A percentile compares a stretch with the other conserved stretches of the same genome.
These are phyloP conservation scores for Phytophthora multivora DNA, from an alignment of 352 stramenopile genomes.

Conservation along the genomic window DNA sequence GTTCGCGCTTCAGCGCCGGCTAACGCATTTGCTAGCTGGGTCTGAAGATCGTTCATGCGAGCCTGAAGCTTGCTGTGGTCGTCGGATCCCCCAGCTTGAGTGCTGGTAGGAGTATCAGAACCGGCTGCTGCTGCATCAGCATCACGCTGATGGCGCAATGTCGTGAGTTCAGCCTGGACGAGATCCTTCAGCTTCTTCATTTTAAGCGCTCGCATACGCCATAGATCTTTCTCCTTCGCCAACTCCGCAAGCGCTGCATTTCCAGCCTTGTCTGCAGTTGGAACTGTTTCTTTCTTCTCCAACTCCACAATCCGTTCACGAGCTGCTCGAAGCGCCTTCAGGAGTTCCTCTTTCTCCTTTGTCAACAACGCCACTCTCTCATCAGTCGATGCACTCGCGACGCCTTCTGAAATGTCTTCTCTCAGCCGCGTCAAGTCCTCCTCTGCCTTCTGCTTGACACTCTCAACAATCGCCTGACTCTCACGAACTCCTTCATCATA, in stretches of 20 bases:
- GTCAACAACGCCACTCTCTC: conserved; percentile 22
- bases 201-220: conserved; percentile 78
- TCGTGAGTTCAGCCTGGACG: conserved; percentile 57
- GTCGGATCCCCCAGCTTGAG: conserved; percentile 8
- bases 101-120: neutral
- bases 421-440: conserved; percentile 40
- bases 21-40: conserved; percentile 40
- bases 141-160: conserved; percentile 40
- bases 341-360: conserved; percentile 37
- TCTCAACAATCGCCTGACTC: conserved; percentile 73
- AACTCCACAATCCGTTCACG: conserved; percentile 26
- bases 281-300: conserved; percentile 18
- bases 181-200: conserved; percentile 88
- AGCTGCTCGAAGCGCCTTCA: conserved; percentile 26
- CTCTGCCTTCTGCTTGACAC: conserved; percentile 56
- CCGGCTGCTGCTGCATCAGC: conserved; percentile 9
- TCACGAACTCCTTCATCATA: conserved; percentile 82
- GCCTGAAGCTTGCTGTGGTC: conserved; percentile 37
- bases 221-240: conserved; percentile 74
- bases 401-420: conserved; percentile 23
- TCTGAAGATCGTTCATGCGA: conserved; percentile 41
- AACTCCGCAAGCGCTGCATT: conserved; percentile 19
- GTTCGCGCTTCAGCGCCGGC: conserved; percentile 35
- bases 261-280: conserved; percentile 1
- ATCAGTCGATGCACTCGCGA: neutral